A percentile compares a stretch with the other conserved stretches of the same genome.
These are phyloP conservation scores for Apiotrichum gracile DNA, from an alignment of 1,284 basidiomycete species.

Conservation along the genomic window DNA sequence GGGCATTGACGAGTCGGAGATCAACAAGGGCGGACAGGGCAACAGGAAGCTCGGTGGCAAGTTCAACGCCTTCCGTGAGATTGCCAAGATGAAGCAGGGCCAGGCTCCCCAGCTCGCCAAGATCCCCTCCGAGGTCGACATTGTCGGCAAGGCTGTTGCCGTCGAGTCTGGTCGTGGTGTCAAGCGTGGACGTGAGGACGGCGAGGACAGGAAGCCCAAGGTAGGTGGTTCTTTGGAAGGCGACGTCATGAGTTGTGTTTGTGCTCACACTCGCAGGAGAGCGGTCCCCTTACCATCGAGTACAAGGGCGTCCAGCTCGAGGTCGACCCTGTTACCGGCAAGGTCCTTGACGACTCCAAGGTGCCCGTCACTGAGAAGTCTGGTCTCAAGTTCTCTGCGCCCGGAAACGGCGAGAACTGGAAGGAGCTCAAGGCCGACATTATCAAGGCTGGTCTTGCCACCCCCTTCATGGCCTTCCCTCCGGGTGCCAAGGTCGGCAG, in stretches of 20 bases:
- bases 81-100: constrained; percentile 53
- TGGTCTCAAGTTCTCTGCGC: constrained; percentile 40
- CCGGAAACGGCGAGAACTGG: constrained; percentile 48
- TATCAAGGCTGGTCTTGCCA: constrained; percentile 29
- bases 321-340: constrained; percentile 58
- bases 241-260: not conserved
- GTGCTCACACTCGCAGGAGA: constrained; percentile 47
- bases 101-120: constrained; percentile 30
- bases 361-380: constrained; percentile 48
- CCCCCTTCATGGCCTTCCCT: constrained; percentile 41
- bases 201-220: constrained; percentile 44
- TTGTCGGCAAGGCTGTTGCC: constrained; percentile 28
- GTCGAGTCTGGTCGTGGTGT: not conserved
- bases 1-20: constrained; percentile 54
- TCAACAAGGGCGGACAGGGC: constrained; percentile 49
- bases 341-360: constrained; percentile 32
- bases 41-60: constrained; percentile 47
- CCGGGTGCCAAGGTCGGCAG: constrained; percentile 45
- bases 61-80: constrained; percentile 88
- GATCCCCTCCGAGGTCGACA: constrained; percentile 37
- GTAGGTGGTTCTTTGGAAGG: not conserved
- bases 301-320: constrained; percentile 63
- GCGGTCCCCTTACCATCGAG: constrained; percentile 45
- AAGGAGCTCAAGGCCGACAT: constrained; percentile 48
- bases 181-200: constrained; percentile 43